Base-by-base conservation (phyloP, 257 asterid species). In the Solanum chiquidenum region DNA sequence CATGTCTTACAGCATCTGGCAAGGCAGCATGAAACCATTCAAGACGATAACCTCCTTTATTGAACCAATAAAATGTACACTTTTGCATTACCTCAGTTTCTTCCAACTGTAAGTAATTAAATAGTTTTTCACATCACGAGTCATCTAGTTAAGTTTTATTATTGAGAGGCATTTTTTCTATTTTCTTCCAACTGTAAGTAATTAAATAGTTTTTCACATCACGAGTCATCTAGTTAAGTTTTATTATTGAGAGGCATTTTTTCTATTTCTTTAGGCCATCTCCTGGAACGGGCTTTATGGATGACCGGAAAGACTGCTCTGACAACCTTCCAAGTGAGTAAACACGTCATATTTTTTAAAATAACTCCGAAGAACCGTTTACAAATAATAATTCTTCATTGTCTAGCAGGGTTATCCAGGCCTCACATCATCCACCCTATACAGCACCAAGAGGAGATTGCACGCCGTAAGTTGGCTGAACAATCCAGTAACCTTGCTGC, bases 391-490 rank as follows among this genome's bases (percentile, higher is more conserved):
- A 40, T 68, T 49, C 83, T 58, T 76, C 87, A 35, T 64, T 88
- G 83, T n/a, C 86, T 71, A 86, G 72, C 82, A 93, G 95, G 92
- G 88, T 79, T 90, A 35, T 85, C 92, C 4, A 85, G 90, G 85
- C 86, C 91, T 14, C 83, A 86, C 88, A 87, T 88, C 83, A 60
- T 79, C 85, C 68, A 38, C 88, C 87, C 91, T 44, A 87, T 62
- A 37, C 89, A 87, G 18, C 86, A 89, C 42, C 72, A 38, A 62
- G 90, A 29, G 73, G 91, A 73, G 33, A 77, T 64, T 80, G 72
- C 90, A 42, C 98, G 95, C 16, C 98, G 98, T 20, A 87, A 75
- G 46, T 90, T 95, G 86, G 93, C 62, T 9, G 99, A 95, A 86
- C 90, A 93, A 82, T 89, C 93, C 7, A 91, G 89, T 85, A 95